Base-by-base conservation (phyloP, 108 stramenopile genomes). In the Nannochloropsis gaditana region DNA sequence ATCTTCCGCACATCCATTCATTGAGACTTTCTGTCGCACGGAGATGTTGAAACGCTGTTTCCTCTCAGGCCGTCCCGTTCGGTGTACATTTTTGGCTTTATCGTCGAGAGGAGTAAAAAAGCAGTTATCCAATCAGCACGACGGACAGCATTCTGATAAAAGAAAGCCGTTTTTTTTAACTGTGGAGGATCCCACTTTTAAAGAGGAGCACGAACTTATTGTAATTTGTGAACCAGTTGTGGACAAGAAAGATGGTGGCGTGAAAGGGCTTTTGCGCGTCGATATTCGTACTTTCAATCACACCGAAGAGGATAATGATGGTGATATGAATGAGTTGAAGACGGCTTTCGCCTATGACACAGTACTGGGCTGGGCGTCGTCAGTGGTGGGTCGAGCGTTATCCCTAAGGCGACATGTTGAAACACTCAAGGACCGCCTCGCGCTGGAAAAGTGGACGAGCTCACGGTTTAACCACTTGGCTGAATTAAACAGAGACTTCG, bases 31-130 rank as follows among this genome's bases (percentile, higher is more conserved):
- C 59, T 73, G 59, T 73, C 19, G 19, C 59, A 73, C 59, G 59
- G 59, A 73, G 59, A 15, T 73, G 59, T 73, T 73, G 59, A n/a
- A 73, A 73, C 59, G 59, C 15, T 73, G 59, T 73, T n/a, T 15
- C 15, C 59, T 4, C 59, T n/a, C 59, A n/a, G 19, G 59, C 15
- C 59, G 59, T n/a, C 2, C 19, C 19, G 2, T 73, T n/a, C 15
- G 2, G 59, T n/a, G 59, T n/a, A 73, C 6, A 4, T 73, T 73
- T n/a, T 0, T 73, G 59, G 15, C 59, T n/a, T 73, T 0, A n/a
- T n/a, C 8, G 4, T 15, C 59, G 15, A 31, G 31, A 31, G 31
- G 1, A 31, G 0, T 31, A 31, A 31, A 31, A 31, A 31, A 31
- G 31, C 31, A 31, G 31, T 5, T 15, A 4, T 73, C 59, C 5